Conservation (phyloP, 1,284 basidiomycete species). For the Tremellales sp. region DNA sequence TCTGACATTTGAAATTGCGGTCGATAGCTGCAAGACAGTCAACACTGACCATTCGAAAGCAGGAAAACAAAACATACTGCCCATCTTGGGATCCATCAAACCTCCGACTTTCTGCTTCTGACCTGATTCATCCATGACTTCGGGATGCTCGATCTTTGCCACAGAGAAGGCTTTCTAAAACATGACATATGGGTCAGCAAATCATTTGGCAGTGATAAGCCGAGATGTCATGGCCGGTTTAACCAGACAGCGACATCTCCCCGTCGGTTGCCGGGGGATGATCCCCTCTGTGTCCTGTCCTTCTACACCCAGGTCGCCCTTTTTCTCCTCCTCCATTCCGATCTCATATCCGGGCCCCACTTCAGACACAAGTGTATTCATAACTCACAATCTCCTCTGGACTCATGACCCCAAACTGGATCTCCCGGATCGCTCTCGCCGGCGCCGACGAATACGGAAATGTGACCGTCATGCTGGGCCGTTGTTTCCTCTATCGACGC, state of each 20-base stretch:
- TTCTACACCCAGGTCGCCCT: not conserved
- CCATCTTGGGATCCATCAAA: conserved; percentile 96
- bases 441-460: conserved; percentile 84
- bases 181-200: conserved; percentile 17
- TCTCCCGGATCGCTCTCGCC: conserved; percentile 89
- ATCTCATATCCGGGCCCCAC: not conserved
- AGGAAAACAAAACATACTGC: conserved; percentile 55
- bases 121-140: conserved; percentile 93
- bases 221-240: not conserved
- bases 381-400: conserved; percentile 98
- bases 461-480: conserved; percentile 41
- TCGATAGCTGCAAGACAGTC: conserved; percentile 64
- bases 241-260: not conserved
- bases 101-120: conserved; percentile 86
- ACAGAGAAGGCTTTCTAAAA: conserved; percentile 92
- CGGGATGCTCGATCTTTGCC: conserved; percentile 96
- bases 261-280: not conserved
- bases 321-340: not conserved
- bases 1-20: conserved; percentile 99
- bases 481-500: too few relatives aligned
- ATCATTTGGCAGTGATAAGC: too few relatives aligned
- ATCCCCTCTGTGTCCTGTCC: not conserved
- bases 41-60: conserved; percentile 10
- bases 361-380: conserved; percentile 6
- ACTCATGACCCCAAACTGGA: conserved; percentile 98